Evolutionary conservation across 179 eudicot species (phyloP).

Genomic region (Heliamphora ciliata): DNA sequence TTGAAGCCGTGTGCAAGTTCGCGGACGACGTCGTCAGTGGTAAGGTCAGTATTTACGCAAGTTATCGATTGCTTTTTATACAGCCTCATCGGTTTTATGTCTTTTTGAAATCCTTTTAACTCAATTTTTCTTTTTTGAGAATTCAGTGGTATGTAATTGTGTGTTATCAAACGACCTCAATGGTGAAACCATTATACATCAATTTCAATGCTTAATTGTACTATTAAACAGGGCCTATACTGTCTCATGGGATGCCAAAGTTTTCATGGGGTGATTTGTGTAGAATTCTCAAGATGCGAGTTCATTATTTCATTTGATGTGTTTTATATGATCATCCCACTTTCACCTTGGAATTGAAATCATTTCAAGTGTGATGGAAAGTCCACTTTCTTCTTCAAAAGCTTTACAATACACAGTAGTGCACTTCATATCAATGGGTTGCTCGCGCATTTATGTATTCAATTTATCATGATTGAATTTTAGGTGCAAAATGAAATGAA

Average conservation of each 20-base stretch:
- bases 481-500: background rate
- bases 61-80: background rate
- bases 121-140: too few species aligned
- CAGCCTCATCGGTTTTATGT: too few species aligned
- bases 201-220: too few species aligned
- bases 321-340: background rate
- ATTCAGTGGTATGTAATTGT: too few species aligned
- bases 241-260: too few species aligned
- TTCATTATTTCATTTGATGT: background rate
- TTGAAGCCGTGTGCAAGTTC: conserved; percentile 51
- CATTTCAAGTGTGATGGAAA: background rate
- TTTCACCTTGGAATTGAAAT: background rate
- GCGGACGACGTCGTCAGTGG: conserved; percentile 68
- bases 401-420: background rate
- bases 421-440: background rate
- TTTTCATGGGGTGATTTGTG: background rate
- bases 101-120: too few species aligned
- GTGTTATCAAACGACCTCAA: too few species aligned
- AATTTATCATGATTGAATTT: background rate
- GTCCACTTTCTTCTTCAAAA: background rate
- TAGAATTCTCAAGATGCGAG: background rate
- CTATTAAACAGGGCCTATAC: too few species aligned
- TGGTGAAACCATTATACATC: too few species aligned
- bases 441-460: background rate
- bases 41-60: conserved; percentile 43